These are phyloP conservation scores for Myriangium duriaei DNA, from an alignment of 2,329 filamentous ascomycete genomes.

Conservation along the genomic window DNA sequence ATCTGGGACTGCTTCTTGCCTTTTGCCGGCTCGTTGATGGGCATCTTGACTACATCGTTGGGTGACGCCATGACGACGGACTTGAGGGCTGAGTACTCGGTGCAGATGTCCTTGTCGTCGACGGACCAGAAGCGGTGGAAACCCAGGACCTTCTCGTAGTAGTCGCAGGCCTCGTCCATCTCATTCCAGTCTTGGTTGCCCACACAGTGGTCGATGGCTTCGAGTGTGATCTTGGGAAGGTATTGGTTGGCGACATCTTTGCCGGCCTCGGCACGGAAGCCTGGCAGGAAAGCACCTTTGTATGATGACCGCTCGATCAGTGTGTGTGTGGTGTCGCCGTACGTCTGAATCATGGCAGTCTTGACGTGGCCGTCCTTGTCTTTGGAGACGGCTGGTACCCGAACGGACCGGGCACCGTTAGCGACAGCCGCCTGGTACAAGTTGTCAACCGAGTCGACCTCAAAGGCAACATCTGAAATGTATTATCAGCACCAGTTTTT, in stretches of 20 bases:
- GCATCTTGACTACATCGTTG: conserved; percentile 88
- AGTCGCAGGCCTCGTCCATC: conserved; percentile 56
- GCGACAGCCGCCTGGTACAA: conserved; percentile 65
- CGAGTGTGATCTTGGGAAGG: conserved; percentile 54
- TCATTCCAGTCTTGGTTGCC: conserved; percentile 94
- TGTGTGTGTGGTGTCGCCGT: conserved; percentile 91
- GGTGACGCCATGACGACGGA: conserved; percentile 81
- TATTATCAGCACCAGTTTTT: background rate
- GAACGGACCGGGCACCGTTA: conserved; percentile 49
- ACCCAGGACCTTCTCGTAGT: conserved; percentile 76
- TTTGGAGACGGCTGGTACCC: conserved; percentile 41
- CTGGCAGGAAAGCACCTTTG: conserved; percentile 67
- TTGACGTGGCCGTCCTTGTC: conserved; percentile 57
- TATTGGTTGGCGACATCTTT: conserved; percentile 34
- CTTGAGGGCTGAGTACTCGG: conserved; percentile 79
- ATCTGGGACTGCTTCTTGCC: conserved; percentile 91
- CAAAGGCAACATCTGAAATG: conserved; percentile 69
- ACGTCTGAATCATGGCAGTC: conserved; percentile 74
- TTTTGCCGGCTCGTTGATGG: conserved; percentile 87
- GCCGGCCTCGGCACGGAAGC: conserved; percentile 49
- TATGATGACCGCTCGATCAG: conserved; percentile 65
- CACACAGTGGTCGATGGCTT: conserved; percentile 87
- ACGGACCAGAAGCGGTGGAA: conserved; percentile 98
- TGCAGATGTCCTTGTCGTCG: conserved; percentile 85
- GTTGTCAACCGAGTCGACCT: conserved; percentile 76